Evolutionary conservation across 352 stramenopile species (phyloP), one percentile per base, ranked within the genome.

Genomic region (Globisporangium radiosum): DNA sequence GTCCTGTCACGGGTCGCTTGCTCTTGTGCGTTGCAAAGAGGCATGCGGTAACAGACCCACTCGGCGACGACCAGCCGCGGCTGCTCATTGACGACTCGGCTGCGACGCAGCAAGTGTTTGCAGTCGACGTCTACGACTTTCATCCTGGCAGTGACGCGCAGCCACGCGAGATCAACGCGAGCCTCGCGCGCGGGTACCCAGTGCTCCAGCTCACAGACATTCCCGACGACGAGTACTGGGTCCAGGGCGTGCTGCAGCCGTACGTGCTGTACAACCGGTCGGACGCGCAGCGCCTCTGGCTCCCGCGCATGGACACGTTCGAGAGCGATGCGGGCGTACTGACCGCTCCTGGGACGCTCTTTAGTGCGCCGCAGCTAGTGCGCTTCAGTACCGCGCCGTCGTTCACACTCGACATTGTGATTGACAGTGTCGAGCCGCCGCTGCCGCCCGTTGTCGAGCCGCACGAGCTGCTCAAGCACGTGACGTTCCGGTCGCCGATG

Each of bases 391-490:
- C 54, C 3, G 14, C 38, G 60, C 47, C 51, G 49, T 43, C 56
- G 44, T 85, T 85, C 43, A 68, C 62, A 2, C 17, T 80, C 33
- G 65, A 70, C n/a, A 66, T 88, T 3, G 63, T 61, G n/a, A 54
- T 88, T 25, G 75, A 81, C 47, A 70, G 83, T 49, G 63, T 81
- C n/a, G 70, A 70, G 37, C 62, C 68, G 15, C 64, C 68, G 11
- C 58, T 78, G 25, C 61, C 72, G 15, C 63, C 69, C 1, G 47
- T 90, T 0, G 63, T 71, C 3, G 74, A 84, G 25, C 56, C 62
- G 0, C 65, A 84, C 19, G 70, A 88, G 62, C 56, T 88, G 55
- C 73, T 90, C 7, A 80, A 85, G 52, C 80, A 90, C 65, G 71
- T 90, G 50, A 66, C 68, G 44, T 87, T 87, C 71, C 77, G 78